These are phyloP conservation scores for Globisporangium irregulare DNA, from an alignment of 352 stramenopile species.

Conservation along the genomic window DNA sequence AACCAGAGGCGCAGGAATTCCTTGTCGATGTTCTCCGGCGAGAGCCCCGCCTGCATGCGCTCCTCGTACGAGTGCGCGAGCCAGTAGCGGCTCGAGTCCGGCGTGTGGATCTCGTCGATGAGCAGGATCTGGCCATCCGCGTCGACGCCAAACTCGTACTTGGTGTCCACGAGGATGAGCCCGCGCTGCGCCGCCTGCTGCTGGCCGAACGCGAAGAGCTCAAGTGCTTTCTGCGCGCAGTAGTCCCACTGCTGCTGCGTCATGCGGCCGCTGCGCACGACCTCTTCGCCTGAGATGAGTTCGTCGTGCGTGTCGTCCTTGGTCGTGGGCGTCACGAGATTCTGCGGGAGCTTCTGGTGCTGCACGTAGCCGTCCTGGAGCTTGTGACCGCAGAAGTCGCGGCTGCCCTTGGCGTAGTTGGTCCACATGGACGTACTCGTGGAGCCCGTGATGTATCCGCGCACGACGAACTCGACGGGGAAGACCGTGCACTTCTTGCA, in stretches of 20 bases:
- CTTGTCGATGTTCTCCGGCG: constrained; percentile 99
- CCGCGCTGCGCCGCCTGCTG: constrained; percentile 88
- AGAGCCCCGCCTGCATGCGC: constrained; percentile 80
- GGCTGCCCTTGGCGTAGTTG: constrained; percentile 95
- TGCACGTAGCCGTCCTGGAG: constrained; percentile 94
- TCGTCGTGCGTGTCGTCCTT: constrained; percentile 98
- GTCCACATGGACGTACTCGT: constrained; percentile 99
- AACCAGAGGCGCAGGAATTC: constrained; percentile 99
- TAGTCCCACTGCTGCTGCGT: constrained; percentile 96
- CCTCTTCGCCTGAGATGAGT: constrained; percentile 94
- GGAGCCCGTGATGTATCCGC: constrained; percentile 95
- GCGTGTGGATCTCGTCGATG: constrained; percentile 99
- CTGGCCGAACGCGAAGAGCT: constrained; percentile 93
- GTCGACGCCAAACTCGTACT: constrained; percentile 89
- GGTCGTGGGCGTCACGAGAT: constrained; percentile 98
- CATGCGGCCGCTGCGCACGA: constrained; percentile 94
- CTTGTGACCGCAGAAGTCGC: constrained; percentile 96
- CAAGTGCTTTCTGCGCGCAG: constrained; percentile 90
- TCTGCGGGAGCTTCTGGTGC: constrained; percentile 95
- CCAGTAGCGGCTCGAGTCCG: constrained; percentile 97
- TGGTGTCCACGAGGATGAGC: constrained; percentile 99
- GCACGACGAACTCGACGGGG: constrained; percentile 98
- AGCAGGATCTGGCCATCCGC: constrained; percentile 92
- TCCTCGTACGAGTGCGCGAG: constrained; percentile 89
- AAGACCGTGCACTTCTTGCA: constrained; percentile 96